Base-by-base conservation (phyloP, 345 rosid genomes). In the Hirschfeldia incana region DNA sequence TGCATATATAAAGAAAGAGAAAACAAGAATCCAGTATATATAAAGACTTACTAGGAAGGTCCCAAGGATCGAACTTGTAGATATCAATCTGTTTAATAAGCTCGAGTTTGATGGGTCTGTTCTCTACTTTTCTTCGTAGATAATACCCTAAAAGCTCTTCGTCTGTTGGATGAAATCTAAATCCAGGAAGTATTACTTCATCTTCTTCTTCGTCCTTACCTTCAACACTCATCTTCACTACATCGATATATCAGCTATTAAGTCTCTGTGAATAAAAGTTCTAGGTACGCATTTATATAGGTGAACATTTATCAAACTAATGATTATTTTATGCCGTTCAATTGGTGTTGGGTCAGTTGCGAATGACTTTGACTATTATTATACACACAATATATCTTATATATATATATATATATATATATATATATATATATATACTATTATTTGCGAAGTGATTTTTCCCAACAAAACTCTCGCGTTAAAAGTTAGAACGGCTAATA, bases 1-100 rank as follows among this genome's bases (percentile, higher is more conserved):
- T 34, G 37, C 37, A 34, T 34, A 34, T 34, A 34, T 34, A 34
- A 34, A 34, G 37, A 34, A 34, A 34, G 5, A 4, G 29, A 49
- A 49, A 49, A 49, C 17, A 49, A 44, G 53, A 62, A 78, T n/a
- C 15, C 9, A 60, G 27, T 39, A 39, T 39, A 39, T 36, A 36
- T 36, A 39, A 26, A 82, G 62, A 75, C 84, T 76, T 81, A 81
- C 88, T 82, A 37, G 86, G 86, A 72, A 87, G 90, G 76, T 85
- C 89, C 89, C 89, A 87, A 7, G 89, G 89, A 79, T 87, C 85
- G 53, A 74, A 80, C 73, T 87, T 83, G 69, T 87, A 87, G 80
- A 87, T 85, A 57, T 87, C 88, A 32, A 84, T 74, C 11, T 78
- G 78, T 79, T 84, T 87, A 61, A 87, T 87, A 70, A 87, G 68